These are phyloP conservation scores for Trametes polyzona DNA, from an alignment of 1,284 basidiomycete genomes.

Conservation along the genomic window DNA sequence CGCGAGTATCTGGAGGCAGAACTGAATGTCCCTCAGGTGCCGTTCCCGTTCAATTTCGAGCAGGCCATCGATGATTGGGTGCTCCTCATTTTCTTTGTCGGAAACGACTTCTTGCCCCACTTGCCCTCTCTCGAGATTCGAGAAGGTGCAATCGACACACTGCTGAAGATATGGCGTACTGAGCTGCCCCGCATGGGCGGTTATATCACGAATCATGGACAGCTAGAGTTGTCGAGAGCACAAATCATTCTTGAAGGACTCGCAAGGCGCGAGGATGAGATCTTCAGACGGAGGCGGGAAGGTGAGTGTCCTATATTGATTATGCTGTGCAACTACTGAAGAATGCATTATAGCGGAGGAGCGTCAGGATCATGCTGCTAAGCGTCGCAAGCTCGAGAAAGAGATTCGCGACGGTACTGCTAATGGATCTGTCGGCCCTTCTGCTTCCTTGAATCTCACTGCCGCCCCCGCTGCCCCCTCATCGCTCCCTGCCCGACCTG, in stretches of 20 bases:
- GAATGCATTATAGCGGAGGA: slow-evolving; percentile 73
- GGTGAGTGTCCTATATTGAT: slow-evolving; percentile 53
- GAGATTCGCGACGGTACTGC: slow-evolving; percentile 46
- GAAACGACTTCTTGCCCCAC: slow-evolving; percentile 99
- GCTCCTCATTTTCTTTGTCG: slow-evolving; percentile 99
- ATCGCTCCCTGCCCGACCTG: slow-evolving; percentile 60
- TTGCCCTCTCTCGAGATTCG: slow-evolving; percentile 97
- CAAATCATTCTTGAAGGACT: slow-evolving; percentile 96
- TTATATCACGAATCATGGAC: slow-evolving; percentile 94
- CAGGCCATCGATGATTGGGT: slow-evolving; percentile 99
- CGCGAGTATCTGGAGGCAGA: slow-evolving; percentile 98
- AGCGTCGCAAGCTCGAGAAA: slow-evolving; percentile 84
- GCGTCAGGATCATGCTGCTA: slow-evolving; percentile 87
- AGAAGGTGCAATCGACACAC: slow-evolving; percentile 97
- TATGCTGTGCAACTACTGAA: background rate
- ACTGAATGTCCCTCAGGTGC: slow-evolving; percentile 76
- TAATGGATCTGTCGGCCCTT: slow-evolving; percentile 54
- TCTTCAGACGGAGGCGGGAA: slow-evolving; percentile 92
- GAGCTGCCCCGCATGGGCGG: slow-evolving; percentile 95
- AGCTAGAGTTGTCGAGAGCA: slow-evolving; percentile 83
- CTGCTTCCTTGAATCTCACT: slow-evolving; percentile 56
- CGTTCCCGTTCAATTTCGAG: slow-evolving; percentile 95
- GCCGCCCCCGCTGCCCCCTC: slow-evolving; percentile 46
- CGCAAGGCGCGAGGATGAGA: slow-evolving; percentile 92
- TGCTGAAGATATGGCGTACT: slow-evolving; percentile 94